Base-by-base conservation (phyloP, 768 basidiomycete species). In the Crepidotus variabilis region DNA sequence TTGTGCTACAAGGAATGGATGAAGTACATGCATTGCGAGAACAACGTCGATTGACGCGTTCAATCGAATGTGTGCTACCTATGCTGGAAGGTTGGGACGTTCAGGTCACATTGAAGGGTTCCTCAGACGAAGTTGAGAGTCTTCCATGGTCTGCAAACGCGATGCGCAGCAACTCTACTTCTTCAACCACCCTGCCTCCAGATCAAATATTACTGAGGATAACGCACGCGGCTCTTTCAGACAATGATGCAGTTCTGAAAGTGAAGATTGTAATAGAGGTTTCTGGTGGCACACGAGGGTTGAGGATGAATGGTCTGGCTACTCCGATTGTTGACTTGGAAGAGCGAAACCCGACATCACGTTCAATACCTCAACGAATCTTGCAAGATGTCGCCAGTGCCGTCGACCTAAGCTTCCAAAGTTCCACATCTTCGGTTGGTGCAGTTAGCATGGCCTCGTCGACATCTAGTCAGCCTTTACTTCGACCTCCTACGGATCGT, bases 301-400 rank as follows among this genome's bases (percentile, higher is more conserved):
- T 98, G 7, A 80, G 95, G 46, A 77, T 99, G 43, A 98, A 99
- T 63, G 95, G 95, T 1, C 74, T 92, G 13, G 84, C 87, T 3
- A 88, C 89, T 61, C 68, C 77, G 6, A 80, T 93, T 57, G 78
- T 85, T 56, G 77, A 81, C 43, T 64, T 84, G 9, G 86, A 92
- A 65, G 84, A 85, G 53, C 80, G 88, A 28, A 83, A 90, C 68
- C 85, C 85, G 1, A 75, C 78, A 2, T 81, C 85, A 7, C 78
- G 80, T 60, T 68, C 76, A 50, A 80, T 83, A 51, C 77, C 86
- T 0, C 79, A 85, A 65, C 81, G 82, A 50, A 82, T 89, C 61
- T 63, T 92, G 23, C 88, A 86, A 62, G 90, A 93, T 61, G 83
- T 87, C 9, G 80, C 86, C 8, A 90, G 86, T 63, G 79, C 81